Conservation (phyloP, 495 filamentous ascomycete genomes). For the Cryomyces minteri region DNA sequence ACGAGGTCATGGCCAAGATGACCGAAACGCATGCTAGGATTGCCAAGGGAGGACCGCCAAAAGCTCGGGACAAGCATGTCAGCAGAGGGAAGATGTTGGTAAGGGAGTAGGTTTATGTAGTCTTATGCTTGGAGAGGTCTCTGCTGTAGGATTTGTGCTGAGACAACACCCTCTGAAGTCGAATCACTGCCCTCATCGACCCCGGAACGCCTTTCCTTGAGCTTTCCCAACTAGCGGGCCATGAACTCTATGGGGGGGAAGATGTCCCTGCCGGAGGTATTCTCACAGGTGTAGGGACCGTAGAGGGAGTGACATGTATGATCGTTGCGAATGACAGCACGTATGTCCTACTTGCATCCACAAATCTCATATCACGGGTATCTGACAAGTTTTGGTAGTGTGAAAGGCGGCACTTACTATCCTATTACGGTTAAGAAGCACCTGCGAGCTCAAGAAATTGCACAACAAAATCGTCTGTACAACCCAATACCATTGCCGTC, state of each 20-base stretch:
- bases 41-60: conserved; percentile 57
- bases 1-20: conserved; percentile 44
- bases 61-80: conserved; percentile 79
- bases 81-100: conserved; percentile 86
- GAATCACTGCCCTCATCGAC: conserved; percentile 75
- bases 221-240: conserved; percentile 69
- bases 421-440: conserved; percentile 98
- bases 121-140: conserved; percentile 2
- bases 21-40: conserved; percentile 50
- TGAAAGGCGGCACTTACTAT: conserved; percentile 98
- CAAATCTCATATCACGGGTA: not conserved
- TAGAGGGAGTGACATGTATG: conserved; percentile 82
- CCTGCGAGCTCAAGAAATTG: conserved; percentile 78
- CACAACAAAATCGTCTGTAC: conserved; percentile 54
- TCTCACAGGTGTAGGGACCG: conserved; percentile 79
- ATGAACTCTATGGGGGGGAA: conserved; percentile 72
- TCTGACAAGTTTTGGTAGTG: conserved; percentile 15
- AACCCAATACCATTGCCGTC: conserved; percentile 2
- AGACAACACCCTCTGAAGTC: conserved; percentile 10
- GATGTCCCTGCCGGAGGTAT: conserved; percentile 81
- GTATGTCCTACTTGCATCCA: conserved; percentile 9
- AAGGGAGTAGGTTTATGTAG: conserved; percentile 32
- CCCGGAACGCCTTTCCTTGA: conserved; percentile 83
- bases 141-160: not conserved
- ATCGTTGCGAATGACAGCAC: conserved; percentile 96